These are phyloP conservation scores for Exophiala oligosperma DNA, from an alignment of 2,329 filamentous ascomycete genomes.

Conservation along the genomic window DNA sequence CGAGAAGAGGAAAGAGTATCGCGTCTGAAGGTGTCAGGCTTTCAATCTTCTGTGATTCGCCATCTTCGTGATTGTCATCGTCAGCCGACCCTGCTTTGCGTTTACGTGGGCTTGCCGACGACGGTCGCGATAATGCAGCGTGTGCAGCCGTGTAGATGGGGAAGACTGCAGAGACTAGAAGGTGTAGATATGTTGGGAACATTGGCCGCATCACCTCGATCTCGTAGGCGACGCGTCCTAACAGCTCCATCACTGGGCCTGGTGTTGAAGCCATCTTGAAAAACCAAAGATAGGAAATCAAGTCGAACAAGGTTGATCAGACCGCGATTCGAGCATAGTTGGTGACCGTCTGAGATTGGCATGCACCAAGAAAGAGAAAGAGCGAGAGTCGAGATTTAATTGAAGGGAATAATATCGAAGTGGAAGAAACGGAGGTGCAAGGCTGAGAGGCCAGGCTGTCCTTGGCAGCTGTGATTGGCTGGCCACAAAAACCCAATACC, in stretches of 20 bases:
- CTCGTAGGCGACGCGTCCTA: constrained; percentile 26
- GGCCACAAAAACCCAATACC: neutral
- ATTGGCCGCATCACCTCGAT: constrained; percentile 40
- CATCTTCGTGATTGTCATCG: constrained; percentile 56
- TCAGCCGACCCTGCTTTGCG: constrained; percentile 44
- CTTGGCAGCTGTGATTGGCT: constrained; percentile 19
- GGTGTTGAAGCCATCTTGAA: constrained; percentile 13
- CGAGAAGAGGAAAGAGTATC: constrained; percentile 78
- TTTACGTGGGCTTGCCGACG: constrained; percentile 67
- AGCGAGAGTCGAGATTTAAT: neutral
- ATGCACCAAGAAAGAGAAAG: neutral
- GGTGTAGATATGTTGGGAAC: constrained; percentile 58
- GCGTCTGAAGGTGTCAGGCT: constrained; percentile 76
- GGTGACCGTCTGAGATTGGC: no score
- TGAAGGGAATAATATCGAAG: neutral
- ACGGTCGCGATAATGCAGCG: constrained; percentile 78
- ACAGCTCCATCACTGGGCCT: constrained; percentile 18
- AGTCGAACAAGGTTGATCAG: neutral
- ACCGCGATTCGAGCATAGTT: neutral
- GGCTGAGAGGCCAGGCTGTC: constrained; percentile 13
- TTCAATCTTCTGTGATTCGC: constrained; percentile 61
- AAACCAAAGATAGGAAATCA: neutral
- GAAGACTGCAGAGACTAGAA: constrained; percentile 69
- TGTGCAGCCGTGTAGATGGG: constrained; percentile 85
- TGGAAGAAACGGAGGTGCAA: neutral